Conservation (phyloP, 2,329 filamentous ascomycete species). For the Neoarthrinium moseri region DNA sequence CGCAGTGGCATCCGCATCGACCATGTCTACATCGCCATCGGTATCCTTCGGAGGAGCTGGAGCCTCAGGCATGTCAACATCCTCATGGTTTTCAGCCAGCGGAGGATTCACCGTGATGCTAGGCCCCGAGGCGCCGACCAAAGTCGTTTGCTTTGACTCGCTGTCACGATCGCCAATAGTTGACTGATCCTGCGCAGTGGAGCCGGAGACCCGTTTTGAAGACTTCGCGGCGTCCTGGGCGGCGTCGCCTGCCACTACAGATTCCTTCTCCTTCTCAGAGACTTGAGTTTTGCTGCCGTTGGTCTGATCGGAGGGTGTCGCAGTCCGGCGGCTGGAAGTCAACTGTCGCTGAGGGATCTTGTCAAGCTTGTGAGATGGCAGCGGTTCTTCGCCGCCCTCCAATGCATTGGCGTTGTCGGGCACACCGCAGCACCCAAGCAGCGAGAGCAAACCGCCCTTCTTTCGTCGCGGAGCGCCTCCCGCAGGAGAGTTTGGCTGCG, state of each 20-base stretch:
- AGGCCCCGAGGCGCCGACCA: conserved; percentile 32
- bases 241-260: conserved; percentile 26
- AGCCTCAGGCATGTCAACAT: conserved; percentile 32
- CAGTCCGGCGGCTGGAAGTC: conserved; percentile 53
- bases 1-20: conserved; percentile 54
- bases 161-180: conserved; percentile 38
- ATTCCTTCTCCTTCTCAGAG: conserved; percentile 46
- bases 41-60: conserved; percentile 40
- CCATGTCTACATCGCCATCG: conserved; percentile 67
- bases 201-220: conserved; percentile 45
- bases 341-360: conserved; percentile 54
- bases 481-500: conserved; percentile 51
- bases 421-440: conserved; percentile 67
- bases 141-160: conserved; percentile 46
- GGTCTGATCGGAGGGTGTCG: conserved; percentile 51
- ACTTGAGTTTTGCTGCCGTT: conserved; percentile 38
- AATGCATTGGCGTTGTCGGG: conserved; percentile 58
- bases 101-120: conserved; percentile 42
- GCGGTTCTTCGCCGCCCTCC: conserved; percentile 52
- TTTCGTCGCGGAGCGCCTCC: conserved; percentile 46
- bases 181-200: conserved; percentile 46
- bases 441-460: conserved; percentile 56
- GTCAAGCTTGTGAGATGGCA: conserved; percentile 54
- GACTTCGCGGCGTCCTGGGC: conserved; percentile 33
- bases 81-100: conserved; percentile 29